Evolutionary conservation across 805 yeast genomes (phyloP).

Genomic region (Candida ulmi): DNA sequence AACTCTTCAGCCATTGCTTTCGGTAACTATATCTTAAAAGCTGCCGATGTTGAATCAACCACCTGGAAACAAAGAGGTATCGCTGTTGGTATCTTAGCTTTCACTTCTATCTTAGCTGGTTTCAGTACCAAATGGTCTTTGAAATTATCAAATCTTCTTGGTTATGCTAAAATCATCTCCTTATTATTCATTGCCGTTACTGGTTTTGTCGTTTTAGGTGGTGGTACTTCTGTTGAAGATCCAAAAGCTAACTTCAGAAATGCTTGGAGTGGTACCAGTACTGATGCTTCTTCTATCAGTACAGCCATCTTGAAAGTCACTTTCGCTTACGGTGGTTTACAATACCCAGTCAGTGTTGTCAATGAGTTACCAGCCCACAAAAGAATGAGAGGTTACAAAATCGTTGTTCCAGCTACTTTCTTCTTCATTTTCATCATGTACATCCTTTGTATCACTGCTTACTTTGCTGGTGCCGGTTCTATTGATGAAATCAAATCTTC

Average conservation of each 20-base stretch:
- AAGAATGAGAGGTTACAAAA: slow-evolving; percentile 20
- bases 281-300: slow-evolving; percentile 36
- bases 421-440: slow-evolving; percentile 28
- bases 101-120: slow-evolving; percentile 26
- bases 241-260: slow-evolving; percentile 30
- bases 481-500: slow-evolving; percentile 25
- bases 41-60: slow-evolving; percentile 33
- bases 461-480: slow-evolving; percentile 26
- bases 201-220: slow-evolving; percentile 33
- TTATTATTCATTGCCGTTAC: slow-evolving; percentile 28
- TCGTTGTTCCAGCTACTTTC: slow-evolving; percentile 28
- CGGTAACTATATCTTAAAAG: slow-evolving; percentile 28
- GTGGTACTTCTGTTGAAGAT: slow-evolving; percentile 28
- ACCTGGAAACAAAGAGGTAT: slow-evolving; percentile 42
- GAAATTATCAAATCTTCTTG: slow-evolving; percentile 28
- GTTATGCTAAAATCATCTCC: slow-evolving; percentile 30
- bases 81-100: slow-evolving; percentile 31
- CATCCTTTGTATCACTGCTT: slow-evolving; percentile 29
- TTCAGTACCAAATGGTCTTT: slow-evolving; percentile 26
- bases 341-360: slow-evolving; percentile 33
- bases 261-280: slow-evolving; percentile 36
- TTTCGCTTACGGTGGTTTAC: slow-evolving; percentile 37
- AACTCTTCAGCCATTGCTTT: slow-evolving; percentile 34
- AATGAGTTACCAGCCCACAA: slow-evolving; percentile 29
- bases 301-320: slow-evolving; percentile 38